Conservation (phyloP, 1,284 basidiomycete species). For the Microbotryomycetes sp. region DNA sequence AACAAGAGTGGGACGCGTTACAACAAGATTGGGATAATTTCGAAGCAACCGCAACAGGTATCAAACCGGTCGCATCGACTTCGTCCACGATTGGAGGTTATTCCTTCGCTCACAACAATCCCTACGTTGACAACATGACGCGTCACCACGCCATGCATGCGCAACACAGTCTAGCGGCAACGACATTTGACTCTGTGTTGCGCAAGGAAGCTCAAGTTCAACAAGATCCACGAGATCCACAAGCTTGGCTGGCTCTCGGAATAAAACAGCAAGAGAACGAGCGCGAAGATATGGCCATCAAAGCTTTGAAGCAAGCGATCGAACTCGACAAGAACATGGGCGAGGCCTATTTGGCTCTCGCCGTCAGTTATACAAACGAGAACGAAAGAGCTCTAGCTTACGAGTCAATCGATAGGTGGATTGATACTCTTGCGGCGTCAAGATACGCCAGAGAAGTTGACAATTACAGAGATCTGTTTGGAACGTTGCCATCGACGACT, state of each 20-base stretch:
- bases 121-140: constrained; percentile 53
- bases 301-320: constrained; percentile 73
- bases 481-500: constrained; percentile 12
- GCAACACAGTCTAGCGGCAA: constrained; percentile 1
- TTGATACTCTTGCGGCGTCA: constrained; percentile 38
- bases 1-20: constrained; percentile 57
- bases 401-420: constrained; percentile 77
- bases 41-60: constrained; percentile 60
- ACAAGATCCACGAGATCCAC: constrained; percentile 61
- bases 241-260: constrained; percentile 84
- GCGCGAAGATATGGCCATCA: constrained; percentile 81
- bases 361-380: constrained; percentile 90
- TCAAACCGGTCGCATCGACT: constrained; percentile 48
- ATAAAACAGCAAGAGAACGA: constrained; percentile 99
- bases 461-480: constrained; percentile 41
- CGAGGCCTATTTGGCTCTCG: constrained; percentile 82
- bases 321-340: constrained; percentile 57
- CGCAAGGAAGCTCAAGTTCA: constrained; percentile 88
- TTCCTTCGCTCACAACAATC: constrained; percentile 73
- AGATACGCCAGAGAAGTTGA: constrained; percentile 52
- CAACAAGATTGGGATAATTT: constrained; percentile 79
- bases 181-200: constrained; percentile 45
- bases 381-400: constrained; percentile 62
- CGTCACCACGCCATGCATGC: constrained; percentile 48
- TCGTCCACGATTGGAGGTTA: constrained; percentile 48